Percentiles rank a stretch among this genome's conserved stretches.
Conservation (phyloP, 371 early-diverging fungal genomes). For the Apophysomyces elegans region DNA sequence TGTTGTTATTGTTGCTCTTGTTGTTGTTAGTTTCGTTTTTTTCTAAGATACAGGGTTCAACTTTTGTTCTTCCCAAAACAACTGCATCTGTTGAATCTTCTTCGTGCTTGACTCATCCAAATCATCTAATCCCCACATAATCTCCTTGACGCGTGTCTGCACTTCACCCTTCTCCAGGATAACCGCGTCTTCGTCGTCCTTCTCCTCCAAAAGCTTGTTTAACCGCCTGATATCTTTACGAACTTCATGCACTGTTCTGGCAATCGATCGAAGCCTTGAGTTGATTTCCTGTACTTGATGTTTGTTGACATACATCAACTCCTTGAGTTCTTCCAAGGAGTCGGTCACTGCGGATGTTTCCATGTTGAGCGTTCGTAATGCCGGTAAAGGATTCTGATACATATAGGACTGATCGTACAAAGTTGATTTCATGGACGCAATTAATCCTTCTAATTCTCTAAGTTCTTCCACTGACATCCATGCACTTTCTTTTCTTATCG, state of each 20-base stretch:
- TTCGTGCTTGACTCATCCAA: conserved; percentile 44
- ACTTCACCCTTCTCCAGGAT: conserved; percentile 57
- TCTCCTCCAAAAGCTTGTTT: conserved; percentile 52
- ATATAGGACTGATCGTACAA: conserved; percentile 41
- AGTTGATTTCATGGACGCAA: conserved; percentile 38
- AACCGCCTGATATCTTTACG: conserved; percentile 55
- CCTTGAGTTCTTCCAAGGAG: conserved; percentile 55
- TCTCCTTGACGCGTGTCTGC: conserved; percentile 51
- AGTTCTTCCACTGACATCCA: conserved; percentile 46
- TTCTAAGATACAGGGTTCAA: conserved; percentile 5
- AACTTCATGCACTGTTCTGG: conserved; percentile 58
- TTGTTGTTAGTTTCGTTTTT: not conserved
- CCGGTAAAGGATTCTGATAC: conserved; percentile 50
- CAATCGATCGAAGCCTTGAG: conserved; percentile 48
- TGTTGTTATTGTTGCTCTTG: no score
- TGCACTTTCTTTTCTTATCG: conserved; percentile 41
- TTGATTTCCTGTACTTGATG: conserved; percentile 53
- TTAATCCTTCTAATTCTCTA: conserved; percentile 37
- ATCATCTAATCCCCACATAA: conserved; percentile 61
- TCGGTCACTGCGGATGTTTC: conserved; percentile 50
- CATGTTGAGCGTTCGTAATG: conserved; percentile 36
- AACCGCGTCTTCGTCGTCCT: conserved; percentile 56
- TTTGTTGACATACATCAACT: conserved; percentile 58
- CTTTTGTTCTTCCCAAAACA: conserved; percentile 44
- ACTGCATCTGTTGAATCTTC: conserved; percentile 47